These are phyloP conservation scores for Podaxis sp. DNA, from an alignment of 768 basidiomycete genomes.

Conservation along the genomic window DNA sequence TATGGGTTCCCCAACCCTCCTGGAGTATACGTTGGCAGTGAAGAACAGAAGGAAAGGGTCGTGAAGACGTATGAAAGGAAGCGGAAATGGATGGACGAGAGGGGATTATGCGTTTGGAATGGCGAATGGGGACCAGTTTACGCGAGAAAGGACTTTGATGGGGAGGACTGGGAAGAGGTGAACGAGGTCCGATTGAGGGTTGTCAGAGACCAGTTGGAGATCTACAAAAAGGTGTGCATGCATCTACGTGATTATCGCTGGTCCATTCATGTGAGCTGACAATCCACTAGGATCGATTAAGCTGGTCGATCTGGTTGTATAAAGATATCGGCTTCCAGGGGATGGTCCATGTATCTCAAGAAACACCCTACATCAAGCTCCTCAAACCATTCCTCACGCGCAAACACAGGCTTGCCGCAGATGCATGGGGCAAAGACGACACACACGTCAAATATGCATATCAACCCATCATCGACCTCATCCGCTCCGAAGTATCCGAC, in stretches of 20 bases:
- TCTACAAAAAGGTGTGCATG: slow-evolving; percentile 59
- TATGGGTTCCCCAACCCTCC: slow-evolving; percentile 73
- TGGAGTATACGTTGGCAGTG: slow-evolving; percentile 54
- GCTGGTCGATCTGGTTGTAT: slow-evolving; percentile 88
- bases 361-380: slow-evolving; percentile 69
- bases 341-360: slow-evolving; percentile 70
- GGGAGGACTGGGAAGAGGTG: slow-evolving; percentile 61
- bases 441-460: slow-evolving; percentile 57
- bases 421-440: slow-evolving; percentile 78
- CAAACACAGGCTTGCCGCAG: slow-evolving; percentile 75
- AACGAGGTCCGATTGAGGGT: slow-evolving; percentile 66
- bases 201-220: slow-evolving; percentile 68
- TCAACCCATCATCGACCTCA: slow-evolving; percentile 61
- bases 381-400: slow-evolving; percentile 67
- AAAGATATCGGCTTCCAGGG: slow-evolving; percentile 84
- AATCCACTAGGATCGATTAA: slow-evolving; percentile 49
- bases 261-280: not conserved
- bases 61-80: slow-evolving; percentile 65
- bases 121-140: slow-evolving; percentile 88
- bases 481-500: slow-evolving; percentile 50
- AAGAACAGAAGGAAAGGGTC: slow-evolving; percentile 51
- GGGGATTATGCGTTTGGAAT: slow-evolving; percentile 71
- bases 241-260: not conserved
- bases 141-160: slow-evolving; percentile 60
- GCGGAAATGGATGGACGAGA: slow-evolving; percentile 71